These are phyloP conservation scores for Aureobasidium melanogenum DNA, from an alignment of 2,329 filamentous ascomycete genomes.

Conservation along the genomic window DNA sequence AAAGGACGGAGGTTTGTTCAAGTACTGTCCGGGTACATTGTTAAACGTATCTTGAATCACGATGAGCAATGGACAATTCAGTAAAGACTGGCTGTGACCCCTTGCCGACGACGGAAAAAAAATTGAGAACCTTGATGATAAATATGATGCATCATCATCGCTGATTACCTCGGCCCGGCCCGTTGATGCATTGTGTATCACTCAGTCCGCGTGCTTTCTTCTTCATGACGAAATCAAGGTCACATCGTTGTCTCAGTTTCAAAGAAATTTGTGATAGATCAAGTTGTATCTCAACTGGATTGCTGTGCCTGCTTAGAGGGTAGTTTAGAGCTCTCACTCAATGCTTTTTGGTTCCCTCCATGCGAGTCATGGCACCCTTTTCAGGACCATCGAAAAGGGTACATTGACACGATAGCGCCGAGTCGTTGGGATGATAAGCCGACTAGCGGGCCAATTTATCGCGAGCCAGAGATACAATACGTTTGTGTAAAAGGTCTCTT, in stretches of 20 bases:
- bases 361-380: not conserved
- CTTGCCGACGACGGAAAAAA: not conserved
- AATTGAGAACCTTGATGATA: conserved; percentile 3
- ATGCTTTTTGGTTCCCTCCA: not conserved
- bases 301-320: no score
- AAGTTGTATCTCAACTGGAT: not conserved
- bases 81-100: not conserved
- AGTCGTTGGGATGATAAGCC: not conserved
- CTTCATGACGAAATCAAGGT: not conserved
- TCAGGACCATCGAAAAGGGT: not conserved
- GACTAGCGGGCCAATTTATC: not conserved
- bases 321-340: no score
- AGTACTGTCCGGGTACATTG: not conserved
- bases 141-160: not conserved
- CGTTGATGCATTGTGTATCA: not conserved
- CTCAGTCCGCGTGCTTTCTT: not conserved
- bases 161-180: not conserved
- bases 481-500: no score
- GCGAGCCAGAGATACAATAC: not conserved
- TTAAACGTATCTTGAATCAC: not conserved
- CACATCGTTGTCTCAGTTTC: not conserved
- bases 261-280: not conserved
- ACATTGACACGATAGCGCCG: not conserved
- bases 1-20: not conserved
- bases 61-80: not conserved